A percentile compares a stretch with the other conserved stretches of the same genome.
Evolutionary conservation across 495 filamentous ascomycete species (phyloP).

Genomic region (Staphylotrichum tortipilum): DNA sequence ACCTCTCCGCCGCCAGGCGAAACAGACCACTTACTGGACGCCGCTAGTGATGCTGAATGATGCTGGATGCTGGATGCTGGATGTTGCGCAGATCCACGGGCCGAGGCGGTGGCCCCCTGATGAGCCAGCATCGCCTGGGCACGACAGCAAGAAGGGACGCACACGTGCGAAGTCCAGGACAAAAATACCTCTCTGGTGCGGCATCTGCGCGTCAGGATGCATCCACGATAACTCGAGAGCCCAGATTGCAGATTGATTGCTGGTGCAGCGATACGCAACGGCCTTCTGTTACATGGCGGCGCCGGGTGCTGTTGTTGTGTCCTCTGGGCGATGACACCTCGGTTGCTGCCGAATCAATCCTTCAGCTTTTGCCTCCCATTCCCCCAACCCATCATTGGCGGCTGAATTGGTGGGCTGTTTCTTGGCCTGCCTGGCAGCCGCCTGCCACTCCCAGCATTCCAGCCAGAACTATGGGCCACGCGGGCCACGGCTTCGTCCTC

Average conservation of each 20-base stretch:
- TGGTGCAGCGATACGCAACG: conserved; percentile 2
- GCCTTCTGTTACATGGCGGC: conserved; percentile 2
- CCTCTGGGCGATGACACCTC: conserved; percentile 13
- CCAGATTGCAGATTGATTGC: no score
- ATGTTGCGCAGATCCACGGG: background rate
- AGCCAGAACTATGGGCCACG: no score
- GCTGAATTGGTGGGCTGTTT: conserved; percentile 14
- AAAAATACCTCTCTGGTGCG: background rate
- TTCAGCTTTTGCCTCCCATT: background rate
- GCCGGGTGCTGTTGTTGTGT: no score
- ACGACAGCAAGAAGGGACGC: background rate
- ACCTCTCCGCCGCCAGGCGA: no score
- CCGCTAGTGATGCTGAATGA: no score
- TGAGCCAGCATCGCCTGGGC: background rate
- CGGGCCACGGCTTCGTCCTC: no score
- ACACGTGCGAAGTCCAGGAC: background rate
- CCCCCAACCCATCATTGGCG: conserved; percentile 19
- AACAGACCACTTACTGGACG: no score
- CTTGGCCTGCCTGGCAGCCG: background rate
- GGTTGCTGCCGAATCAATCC: conserved; percentile 24
- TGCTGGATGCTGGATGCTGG: no score
- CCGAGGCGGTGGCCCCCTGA: background rate
- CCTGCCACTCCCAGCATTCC: no score
- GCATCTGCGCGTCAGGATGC: background rate
- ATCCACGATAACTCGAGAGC: background rate